Evolutionary conservation across 2,329 filamentous ascomycete genomes (phyloP).

Genomic region (Hymenoscyphus occultus): DNA sequence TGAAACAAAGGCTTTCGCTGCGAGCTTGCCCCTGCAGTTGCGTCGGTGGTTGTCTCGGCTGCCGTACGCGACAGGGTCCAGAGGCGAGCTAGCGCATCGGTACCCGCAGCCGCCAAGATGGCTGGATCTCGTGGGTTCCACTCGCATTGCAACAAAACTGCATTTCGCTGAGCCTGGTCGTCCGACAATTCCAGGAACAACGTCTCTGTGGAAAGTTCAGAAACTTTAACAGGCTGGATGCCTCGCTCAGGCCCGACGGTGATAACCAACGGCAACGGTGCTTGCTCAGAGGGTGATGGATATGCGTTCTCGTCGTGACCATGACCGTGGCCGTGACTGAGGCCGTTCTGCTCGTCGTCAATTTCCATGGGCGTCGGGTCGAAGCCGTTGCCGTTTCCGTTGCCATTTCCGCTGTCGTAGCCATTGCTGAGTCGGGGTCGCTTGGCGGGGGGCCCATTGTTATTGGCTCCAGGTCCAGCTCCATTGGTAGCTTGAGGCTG

Average conservation of each 20-base stretch:
- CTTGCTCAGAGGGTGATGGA: conserved; percentile 52
- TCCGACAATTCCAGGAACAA: conserved; percentile 55
- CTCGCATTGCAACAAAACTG: conserved; percentile 65
- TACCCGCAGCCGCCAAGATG: conserved; percentile 64
- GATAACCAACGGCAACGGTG: conserved; percentile 50
- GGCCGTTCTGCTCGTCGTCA: conserved; percentile 51
- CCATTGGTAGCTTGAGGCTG: conserved; percentile 46
- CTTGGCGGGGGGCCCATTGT: conserved; percentile 52
- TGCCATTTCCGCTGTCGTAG: conserved; percentile 46
- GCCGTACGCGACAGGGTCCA: conserved; percentile 58
- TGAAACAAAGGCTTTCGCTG: conserved; percentile 33
- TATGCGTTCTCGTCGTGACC: conserved; percentile 57
- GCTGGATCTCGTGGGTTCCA: conserved; percentile 65
- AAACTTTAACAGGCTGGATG: conserved; percentile 62
- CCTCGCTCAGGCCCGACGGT: conserved; percentile 62
- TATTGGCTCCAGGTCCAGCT: background rate
- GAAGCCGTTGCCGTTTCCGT: conserved; percentile 42
- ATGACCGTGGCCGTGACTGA: background rate
- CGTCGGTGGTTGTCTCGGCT: conserved; percentile 41
- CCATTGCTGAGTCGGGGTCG: conserved; percentile 60
- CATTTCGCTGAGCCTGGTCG: conserved; percentile 45
- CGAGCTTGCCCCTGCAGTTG: conserved; percentile 1
- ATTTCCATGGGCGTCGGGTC: conserved; percentile 49
- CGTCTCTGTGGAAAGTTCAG: conserved; percentile 58
- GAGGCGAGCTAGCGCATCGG: conserved; percentile 67